These are phyloP conservation scores for Benincasa hispida DNA, from an alignment of 306 rosid genomes.

Conservation along the genomic window DNA sequence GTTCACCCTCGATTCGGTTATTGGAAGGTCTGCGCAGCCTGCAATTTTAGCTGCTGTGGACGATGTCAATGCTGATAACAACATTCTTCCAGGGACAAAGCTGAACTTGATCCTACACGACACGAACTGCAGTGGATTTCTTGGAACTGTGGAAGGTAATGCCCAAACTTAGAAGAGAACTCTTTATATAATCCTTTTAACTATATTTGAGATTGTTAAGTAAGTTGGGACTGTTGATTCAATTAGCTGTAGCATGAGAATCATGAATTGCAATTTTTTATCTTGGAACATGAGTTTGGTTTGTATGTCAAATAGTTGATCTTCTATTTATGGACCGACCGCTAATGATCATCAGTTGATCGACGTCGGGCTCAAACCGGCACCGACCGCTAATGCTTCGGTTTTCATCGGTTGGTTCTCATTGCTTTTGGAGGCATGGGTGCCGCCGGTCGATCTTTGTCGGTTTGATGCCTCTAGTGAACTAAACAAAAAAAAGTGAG, in stretches of 20 bases:
- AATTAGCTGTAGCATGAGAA: background rate
- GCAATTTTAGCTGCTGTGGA: slow-evolving; percentile 12
- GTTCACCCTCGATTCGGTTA: slow-evolving; percentile 31
- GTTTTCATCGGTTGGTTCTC: too few relatives aligned
- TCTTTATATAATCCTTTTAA: background rate
- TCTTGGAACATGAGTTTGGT: background rate
- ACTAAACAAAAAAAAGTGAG: too few relatives aligned
- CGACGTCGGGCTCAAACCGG: too few relatives aligned
- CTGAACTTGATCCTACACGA: slow-evolving; percentile 9
- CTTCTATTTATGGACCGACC: too few relatives aligned
- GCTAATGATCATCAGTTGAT: too few relatives aligned
- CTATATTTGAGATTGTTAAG: background rate
- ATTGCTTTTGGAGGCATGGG: too few relatives aligned
- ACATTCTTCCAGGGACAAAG: slow-evolving; percentile 1
- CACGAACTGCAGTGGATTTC: slow-evolving; percentile 15
- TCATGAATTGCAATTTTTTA: background rate
- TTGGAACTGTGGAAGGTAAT: slow-evolving; percentile 16
- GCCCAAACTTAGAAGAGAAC: background rate
- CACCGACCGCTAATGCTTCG: too few relatives aligned
- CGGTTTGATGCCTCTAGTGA: too few relatives aligned
- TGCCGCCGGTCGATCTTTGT: too few relatives aligned
- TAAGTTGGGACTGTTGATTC: background rate
- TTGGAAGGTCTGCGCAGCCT: slow-evolving; percentile 13
- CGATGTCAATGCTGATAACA: slow-evolving; percentile 8
- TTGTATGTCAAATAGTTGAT: background rate